These are phyloP conservation scores for Aspergillus persii DNA, from an alignment of 2,329 filamentous ascomycete species.

Conservation along the genomic window DNA sequence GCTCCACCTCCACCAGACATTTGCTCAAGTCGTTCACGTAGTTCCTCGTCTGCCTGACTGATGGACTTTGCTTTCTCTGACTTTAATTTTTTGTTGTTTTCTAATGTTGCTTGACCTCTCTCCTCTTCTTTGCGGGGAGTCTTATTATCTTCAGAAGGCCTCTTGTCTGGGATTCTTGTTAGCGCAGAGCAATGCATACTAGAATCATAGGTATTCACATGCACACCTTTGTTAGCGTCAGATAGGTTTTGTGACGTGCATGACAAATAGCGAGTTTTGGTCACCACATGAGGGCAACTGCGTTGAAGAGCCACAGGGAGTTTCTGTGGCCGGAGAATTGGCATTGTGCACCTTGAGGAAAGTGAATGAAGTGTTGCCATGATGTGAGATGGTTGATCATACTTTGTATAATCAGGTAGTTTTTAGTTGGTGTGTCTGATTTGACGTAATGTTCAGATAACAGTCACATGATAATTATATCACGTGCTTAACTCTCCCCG, in stretches of 20 bases:
- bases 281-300: neutral
- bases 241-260: neutral
- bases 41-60: conserved; percentile 64
- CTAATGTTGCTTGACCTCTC: neutral
- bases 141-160: neutral
- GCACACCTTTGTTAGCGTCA: conserved; percentile 4
- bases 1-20: conserved; percentile 68
- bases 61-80: conserved; percentile 53
- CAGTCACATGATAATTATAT: neutral
- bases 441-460: conserved; percentile 5
- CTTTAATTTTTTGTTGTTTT: conserved; percentile 8
- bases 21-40: conserved; percentile 63
- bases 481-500: conserved; percentile 13
- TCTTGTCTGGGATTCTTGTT: neutral
- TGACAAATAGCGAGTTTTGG: neutral
- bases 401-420: neutral
- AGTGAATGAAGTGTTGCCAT: neutral
- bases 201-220: neutral
- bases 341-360: neutral
- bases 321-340: neutral
- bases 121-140: neutral
- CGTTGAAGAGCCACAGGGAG: too few species aligned
- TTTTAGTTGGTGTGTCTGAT: neutral
- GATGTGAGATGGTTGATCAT: neutral
- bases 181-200: neutral